Evolutionary conservation across 2,329 filamentous ascomycete species (phyloP), one percentile per base, ranked within the genome.

Genomic region (Fusarium sp.): DNA sequence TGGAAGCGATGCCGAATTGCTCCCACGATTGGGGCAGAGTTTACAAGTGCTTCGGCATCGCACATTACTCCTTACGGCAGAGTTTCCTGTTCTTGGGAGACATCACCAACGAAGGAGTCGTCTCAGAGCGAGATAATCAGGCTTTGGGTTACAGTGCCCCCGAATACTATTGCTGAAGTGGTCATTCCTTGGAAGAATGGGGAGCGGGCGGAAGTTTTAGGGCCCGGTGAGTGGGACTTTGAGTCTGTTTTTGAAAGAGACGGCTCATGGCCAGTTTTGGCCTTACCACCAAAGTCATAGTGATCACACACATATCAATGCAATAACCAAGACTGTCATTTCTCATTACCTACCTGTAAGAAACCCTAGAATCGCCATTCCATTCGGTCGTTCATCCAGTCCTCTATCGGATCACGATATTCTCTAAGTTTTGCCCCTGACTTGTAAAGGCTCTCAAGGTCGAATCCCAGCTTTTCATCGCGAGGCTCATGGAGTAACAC

Each of bases 1-100:
- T 77, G 75, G 76, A 77, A 50, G 4, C 59, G 12, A 33, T 12
- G 30, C 27, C 60, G 64, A 6, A 35, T 71, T 15, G 22, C 20
- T 1, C 70, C 70, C 1, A 32, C 17, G 0, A 62, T 68, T 11
- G 59, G 68, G 27, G 68, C 63, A 20, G 15, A 43, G 6, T 68
- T 72, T 45, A 63, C 47, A 12, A 52, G 25, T 38, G 70, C 70
- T 27, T 22, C 54, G 5, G 70, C 61, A 2, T 61, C 40, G 3
- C 70, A 71, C 33, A 27, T 68, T 2, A 68, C 64, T 25, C 60
- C 68, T 2, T 27, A 71, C 8, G 70, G 70, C 15, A 67, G 20
- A 3, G 33, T 68, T 14, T 37, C 56, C 15, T 58, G 56, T 9
- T 40, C 35, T 1, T 58, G 65, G 65, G 38, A 45, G 9, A 47